Percentiles rank a stretch among this genome's conserved stretches.
These are phyloP conservation scores for Diplogelasinospora grovesii DNA, from an alignment of 495 filamentous ascomycete species.

Conservation along the genomic window DNA sequence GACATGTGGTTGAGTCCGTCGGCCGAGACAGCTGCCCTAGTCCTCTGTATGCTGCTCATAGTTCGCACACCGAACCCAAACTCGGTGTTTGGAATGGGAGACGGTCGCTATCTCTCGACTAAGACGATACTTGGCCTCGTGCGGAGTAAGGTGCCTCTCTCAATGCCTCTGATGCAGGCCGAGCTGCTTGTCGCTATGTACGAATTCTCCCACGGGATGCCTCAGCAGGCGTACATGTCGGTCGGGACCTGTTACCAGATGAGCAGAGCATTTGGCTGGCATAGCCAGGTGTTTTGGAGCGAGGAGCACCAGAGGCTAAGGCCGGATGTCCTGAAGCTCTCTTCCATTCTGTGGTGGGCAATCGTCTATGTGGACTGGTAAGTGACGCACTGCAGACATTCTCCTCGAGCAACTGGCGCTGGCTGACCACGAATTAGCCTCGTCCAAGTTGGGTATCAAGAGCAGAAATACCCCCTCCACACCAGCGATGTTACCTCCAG, in stretches of 20 bases:
- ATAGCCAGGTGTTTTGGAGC: conserved; percentile 17
- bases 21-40: conserved; percentile 18
- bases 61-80: conserved; percentile 10
- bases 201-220: conserved; percentile 67
- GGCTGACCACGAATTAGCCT: conserved; percentile 7
- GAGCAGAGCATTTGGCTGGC: conserved; percentile 23
- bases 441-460: conserved; percentile 20
- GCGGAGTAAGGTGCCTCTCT: conserved; percentile 16
- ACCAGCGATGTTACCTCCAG: conserved; percentile 9
- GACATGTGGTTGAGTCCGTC: conserved; percentile 18
- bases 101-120: conserved; percentile 18
- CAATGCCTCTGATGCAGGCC: conserved; percentile 46
- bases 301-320: conserved; percentile 2
- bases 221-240: conserved; percentile 54
- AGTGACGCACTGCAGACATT: conserved; percentile 3
- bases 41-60: conserved; percentile 25
- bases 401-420: not conserved
- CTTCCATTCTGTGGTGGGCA: conserved; percentile 28
- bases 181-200: conserved; percentile 80
- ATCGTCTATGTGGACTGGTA: conserved; percentile 27
- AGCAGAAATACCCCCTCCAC: conserved; percentile 22
- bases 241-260: conserved; percentile 22
- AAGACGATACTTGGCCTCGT: conserved; percentile 24
- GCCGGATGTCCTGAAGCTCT: conserved; percentile 19
- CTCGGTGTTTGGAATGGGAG: conserved; percentile 11